Base-by-base conservation (phyloP, 1,139 yeast species). In the Geotrichum aggregatum region DNA sequence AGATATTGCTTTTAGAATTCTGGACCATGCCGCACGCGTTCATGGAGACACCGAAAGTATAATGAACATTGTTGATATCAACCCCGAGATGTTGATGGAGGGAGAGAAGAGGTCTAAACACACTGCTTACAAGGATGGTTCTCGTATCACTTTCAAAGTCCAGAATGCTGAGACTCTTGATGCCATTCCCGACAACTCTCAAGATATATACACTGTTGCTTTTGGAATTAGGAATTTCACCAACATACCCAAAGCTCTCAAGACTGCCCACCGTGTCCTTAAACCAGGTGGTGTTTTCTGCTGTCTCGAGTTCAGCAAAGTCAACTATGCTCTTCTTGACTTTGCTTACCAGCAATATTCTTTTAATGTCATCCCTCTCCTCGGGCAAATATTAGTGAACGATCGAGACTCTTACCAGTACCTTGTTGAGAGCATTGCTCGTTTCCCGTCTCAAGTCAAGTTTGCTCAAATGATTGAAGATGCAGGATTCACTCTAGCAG, bases 241-340 rank as follows among this genome's bases (percentile, higher is more conserved):
- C 55, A 78, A 92, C 66, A 84, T 92, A 60, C 97, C 91, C 71
- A 89, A 88, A 8, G 98, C 98, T 30, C 78, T 92, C 63, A 78
- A 86, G 62, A 86, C 97, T 24, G 98, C 98, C 34, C 87, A 91
- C 73, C 80, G 99, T 63, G 95, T 91, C 30, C 78, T 92, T 66
- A 87, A 85, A 70, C 98, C 97, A n/a, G 98, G 99, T 65, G 99
- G 99, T 64, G 87, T 94, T 49, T 94, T 92, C 68, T 96, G 96
- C 38, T 91, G 98, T 70, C 77, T 92, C 56, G 99, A 92, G 69
- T 92, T 92, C 66, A 84, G 95, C 55, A 92, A 89, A 66, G 97
- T 94, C 55, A 86, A 87, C 54, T 86, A 88, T 67, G 82, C 87
- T 26, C 66, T 84, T 13, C 71, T 94, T 51, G 92, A 87, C 65